These are phyloP conservation scores for Candida chilensis DNA, from an alignment of 805 yeast genomes.

Conservation along the genomic window DNA sequence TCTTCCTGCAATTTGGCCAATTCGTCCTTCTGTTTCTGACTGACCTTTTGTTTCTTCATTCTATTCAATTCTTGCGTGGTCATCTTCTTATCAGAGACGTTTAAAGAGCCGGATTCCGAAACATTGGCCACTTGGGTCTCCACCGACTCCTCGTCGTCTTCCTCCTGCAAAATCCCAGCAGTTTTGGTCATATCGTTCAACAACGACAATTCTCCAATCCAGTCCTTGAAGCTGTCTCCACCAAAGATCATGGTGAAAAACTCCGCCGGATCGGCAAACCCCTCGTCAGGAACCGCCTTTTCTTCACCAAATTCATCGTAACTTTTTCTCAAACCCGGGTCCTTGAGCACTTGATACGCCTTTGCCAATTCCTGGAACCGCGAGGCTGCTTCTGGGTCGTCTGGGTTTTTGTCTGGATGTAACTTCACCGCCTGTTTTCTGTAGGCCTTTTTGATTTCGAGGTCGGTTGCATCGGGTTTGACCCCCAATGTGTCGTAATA, in stretches of 20 bases:
- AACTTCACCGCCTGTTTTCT: conserved; percentile 81
- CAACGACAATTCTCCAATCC: conserved; percentile 73
- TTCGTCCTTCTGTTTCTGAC: conserved; percentile 36
- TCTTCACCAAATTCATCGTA: conserved; percentile 83
- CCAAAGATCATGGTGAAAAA: conserved; percentile 80
- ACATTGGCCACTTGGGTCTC: conserved; percentile 4
- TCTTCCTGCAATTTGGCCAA: conserved; percentile 41
- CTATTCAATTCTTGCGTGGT: conserved; percentile 14
- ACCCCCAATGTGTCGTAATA: conserved; percentile 82
- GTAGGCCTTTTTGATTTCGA: conserved; percentile 89
- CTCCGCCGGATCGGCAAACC: conserved; percentile 81
- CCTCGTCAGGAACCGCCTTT: conserved; percentile 53
- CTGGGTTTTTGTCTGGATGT: conserved; percentile 97
- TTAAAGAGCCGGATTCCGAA: background rate
- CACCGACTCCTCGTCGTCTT: conserved; percentile 22
- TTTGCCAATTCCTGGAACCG: conserved; percentile 68
- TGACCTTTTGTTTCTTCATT: conserved; percentile 19
- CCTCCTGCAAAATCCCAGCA: conserved; percentile 35
- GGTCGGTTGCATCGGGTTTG: conserved; percentile 56
- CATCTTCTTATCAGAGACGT: conserved; percentile 3
- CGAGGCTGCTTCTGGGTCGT: conserved; percentile 81
- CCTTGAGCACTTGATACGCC: conserved; percentile 77
- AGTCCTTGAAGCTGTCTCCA: conserved; percentile 68
- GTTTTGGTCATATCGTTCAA: conserved; percentile 53
- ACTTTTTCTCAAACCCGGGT: conserved; percentile 52